A percentile compares a stretch with the other conserved stretches of the same genome.
Conservation (phyloP, 169 alveolate genomes). For the Plasmodium chabaudi region DNA sequence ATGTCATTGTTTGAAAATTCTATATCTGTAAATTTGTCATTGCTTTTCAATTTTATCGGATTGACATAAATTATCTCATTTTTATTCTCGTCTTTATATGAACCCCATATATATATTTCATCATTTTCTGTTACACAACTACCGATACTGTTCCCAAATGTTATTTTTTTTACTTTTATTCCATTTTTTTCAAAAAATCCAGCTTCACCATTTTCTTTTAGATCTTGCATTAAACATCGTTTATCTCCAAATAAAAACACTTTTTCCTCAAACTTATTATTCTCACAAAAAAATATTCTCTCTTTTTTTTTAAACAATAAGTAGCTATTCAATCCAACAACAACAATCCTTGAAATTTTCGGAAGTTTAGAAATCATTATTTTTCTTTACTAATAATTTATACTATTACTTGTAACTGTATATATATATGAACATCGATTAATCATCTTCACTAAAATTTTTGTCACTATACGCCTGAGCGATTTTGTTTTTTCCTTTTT, state of each 20-base stretch:
- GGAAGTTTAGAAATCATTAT: constrained; percentile 14
- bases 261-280: constrained; percentile 25
- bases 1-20: constrained; percentile 69
- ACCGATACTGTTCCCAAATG: constrained; percentile 72
- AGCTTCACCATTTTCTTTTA: constrained; percentile 53
- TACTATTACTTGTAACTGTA: not conserved
- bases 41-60: constrained; percentile 39
- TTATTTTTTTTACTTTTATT: constrained; percentile 68
- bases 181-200: constrained; percentile 49
- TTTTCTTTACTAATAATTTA: not conserved
- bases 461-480: too few relatives aligned
- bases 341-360: constrained; percentile 16
- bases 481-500: too few relatives aligned
- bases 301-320: constrained; percentile 16
- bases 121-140: constrained; percentile 70
- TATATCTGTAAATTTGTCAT: constrained; percentile 30
- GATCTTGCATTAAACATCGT: constrained; percentile 58
- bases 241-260: constrained; percentile 73
- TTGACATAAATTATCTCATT: constrained; percentile 32
- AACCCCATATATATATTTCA: constrained; percentile 73
- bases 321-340: constrained; percentile 30
- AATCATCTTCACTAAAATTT: too few relatives aligned
- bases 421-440: too few relatives aligned
- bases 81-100: constrained; percentile 48
- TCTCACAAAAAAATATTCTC: constrained; percentile 35